These are phyloP conservation scores for Malus asiatica DNA, from an alignment of 306 rosid genomes.

Conservation along the genomic window DNA sequence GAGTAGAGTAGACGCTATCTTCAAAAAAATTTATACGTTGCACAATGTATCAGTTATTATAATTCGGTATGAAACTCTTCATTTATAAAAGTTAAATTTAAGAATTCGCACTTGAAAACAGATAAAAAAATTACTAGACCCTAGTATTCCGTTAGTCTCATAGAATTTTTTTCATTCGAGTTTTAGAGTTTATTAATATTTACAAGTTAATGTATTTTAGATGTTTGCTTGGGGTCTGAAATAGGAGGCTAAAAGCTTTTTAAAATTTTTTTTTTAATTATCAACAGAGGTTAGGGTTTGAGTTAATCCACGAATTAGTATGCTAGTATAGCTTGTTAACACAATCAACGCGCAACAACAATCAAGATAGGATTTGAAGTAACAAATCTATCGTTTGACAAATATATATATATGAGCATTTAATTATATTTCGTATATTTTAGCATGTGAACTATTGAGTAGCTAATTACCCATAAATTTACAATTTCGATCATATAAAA, in stretches of 20 bases:
- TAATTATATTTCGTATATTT: no score
- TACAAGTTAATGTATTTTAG: not conserved
- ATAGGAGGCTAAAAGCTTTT: no score
- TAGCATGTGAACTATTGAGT: not conserved
- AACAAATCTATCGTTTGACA: no score
- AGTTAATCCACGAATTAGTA: not conserved
- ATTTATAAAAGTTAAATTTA: not conserved
- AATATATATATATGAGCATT: not conserved
- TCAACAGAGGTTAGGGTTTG: not conserved
- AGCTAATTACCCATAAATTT: not conserved
- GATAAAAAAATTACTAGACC: not conserved
- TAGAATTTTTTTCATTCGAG: no score
- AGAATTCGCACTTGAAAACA: not conserved
- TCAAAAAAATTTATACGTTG: not conserved
- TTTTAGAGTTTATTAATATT: no score
- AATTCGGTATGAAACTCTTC: fast-evolving
- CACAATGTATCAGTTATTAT: not conserved
- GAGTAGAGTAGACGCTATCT: slow-evolving; percentile 42
- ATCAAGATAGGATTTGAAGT: no score
- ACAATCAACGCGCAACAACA: not conserved
- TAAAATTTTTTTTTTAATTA: no score
- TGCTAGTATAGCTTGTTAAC: not conserved
- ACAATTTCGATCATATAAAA: not conserved
- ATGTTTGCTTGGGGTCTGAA: not conserved
- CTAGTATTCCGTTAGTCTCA: not conserved